Evolutionary conservation across 306 rosid genomes (phyloP), one percentile per base, ranked within the genome.

Genomic region (Trifolium subterraneum): DNA sequence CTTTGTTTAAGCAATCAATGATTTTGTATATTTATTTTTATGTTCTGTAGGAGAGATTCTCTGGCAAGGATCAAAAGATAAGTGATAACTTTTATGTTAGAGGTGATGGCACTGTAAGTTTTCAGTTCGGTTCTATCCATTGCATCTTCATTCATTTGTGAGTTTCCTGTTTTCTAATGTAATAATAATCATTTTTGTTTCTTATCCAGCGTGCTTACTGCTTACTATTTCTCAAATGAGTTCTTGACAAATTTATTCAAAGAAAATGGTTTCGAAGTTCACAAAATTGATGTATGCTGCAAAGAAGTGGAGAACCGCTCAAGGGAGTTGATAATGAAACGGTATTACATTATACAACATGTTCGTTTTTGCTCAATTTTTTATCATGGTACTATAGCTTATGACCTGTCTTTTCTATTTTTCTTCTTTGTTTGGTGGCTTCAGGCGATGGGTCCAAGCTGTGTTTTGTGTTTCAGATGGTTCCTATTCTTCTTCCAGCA

Each of bases 271-370:
- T 94, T 90, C 70, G 79, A 74, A 47, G 90, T 87, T 65, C 75
- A 84, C 77, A 88, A 88, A 73, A 86, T 90, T 82, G 88, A 64
- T 39, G 74, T 91, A 10, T 91, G 87, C 84, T 94, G 97, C 86
- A 94, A 94, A 84, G 95, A 94, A 91, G 97, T 94, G 52, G 95
- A 90, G 88, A 94, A 94, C 75, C 91, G 95, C 39, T 91, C 93
- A 10, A 84, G 87, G 86, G 95, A 91, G 71, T 81, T 94, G 86
- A 77, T 90, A 35, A 91, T 94, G 98, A 94, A 91, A 48, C 81
- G 93, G 98, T 90, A 86, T 84, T 72, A 25, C 27, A 76, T 78
- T 64, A 58, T 76, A 63, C 22, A 16, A 22, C 62, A 8, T 4
- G n/a, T 70, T 74, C 23, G 22, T 77, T 41, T 64, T 58, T 80